phyloP scores from a whole-genome alignment of 176 grass and related monocot genomes.

The Aegilops bicornis region DNA sequence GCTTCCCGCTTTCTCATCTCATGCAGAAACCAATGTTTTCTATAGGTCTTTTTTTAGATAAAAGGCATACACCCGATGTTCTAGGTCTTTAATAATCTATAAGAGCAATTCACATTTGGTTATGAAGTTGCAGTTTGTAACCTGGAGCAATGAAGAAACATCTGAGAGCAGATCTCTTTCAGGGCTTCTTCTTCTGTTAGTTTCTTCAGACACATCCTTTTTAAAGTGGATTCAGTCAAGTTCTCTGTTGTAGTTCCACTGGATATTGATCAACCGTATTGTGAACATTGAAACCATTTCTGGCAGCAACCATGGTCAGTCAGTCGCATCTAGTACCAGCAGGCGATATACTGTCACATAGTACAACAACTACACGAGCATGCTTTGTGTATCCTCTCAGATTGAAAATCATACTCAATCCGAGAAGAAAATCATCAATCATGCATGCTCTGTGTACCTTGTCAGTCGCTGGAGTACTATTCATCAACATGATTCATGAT shows the following conservation, averaged over 20 bases:
- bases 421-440: too few relatives aligned
- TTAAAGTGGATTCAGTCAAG: not conserved
- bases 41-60: not conserved
- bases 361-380: not conserved
- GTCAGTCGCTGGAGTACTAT: too few relatives aligned
- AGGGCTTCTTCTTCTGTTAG: constrained; percentile 35
- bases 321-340: not conserved
- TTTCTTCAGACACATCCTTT: constrained; percentile 51
- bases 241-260: not conserved
- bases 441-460: too few relatives aligned
- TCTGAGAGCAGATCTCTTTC: constrained; percentile 40
- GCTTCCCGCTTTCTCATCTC: constrained; percentile 46
- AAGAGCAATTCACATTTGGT: not conserved
- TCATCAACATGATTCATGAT: too few relatives aligned
- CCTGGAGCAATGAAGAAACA: not conserved
- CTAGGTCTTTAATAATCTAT: constrained; percentile 37
- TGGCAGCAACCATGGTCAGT: not conserved
- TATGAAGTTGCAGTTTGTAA: not conserved
- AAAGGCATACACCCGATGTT: not conserved
- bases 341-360: too few relatives aligned
- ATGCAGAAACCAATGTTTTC: constrained; percentile 27
- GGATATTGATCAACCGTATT: not conserved
- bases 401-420: not conserved
- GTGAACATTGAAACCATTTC: not conserved
- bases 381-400: not conserved